These are phyloP conservation scores for Ophiocordyceps polyrhachis-furcata DNA, from an alignment of 2,329 filamentous ascomycete genomes.

Conservation along the genomic window DNA sequence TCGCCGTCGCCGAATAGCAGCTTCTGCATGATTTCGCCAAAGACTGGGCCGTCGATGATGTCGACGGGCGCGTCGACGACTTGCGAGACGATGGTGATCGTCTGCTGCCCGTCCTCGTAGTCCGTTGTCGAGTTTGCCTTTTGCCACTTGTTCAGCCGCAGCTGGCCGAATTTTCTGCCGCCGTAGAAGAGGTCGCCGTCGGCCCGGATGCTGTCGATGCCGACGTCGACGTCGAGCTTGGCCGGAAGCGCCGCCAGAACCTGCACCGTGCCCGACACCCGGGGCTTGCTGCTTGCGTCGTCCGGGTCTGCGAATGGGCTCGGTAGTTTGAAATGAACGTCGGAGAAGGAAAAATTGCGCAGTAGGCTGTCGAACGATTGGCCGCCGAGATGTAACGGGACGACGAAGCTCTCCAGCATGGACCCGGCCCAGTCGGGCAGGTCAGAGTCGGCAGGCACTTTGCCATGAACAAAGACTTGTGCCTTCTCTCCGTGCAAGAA, in stretches of 20 bases:
- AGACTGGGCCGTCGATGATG: slow-evolving; percentile 62
- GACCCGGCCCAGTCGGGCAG: slow-evolving; percentile 72
- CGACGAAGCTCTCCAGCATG: slow-evolving; percentile 60
- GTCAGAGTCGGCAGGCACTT: slow-evolving; percentile 41
- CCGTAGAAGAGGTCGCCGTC: slow-evolving; percentile 68
- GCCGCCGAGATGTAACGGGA: slow-evolving; percentile 72
- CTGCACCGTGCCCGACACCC: slow-evolving; percentile 65
- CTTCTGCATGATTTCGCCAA: slow-evolving; percentile 63
- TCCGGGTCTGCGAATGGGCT: slow-evolving; percentile 60
- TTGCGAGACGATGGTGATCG: slow-evolving; percentile 54
- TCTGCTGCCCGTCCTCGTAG: slow-evolving; percentile 32
- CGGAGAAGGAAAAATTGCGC: slow-evolving; percentile 67
- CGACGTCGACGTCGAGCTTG: slow-evolving; percentile 71
- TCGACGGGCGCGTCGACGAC: slow-evolving; percentile 66
- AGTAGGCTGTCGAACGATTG: slow-evolving; percentile 67
- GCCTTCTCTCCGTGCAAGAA: slow-evolving; percentile 69
- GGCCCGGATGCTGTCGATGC: slow-evolving; percentile 59
- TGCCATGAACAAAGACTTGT: slow-evolving; percentile 68
- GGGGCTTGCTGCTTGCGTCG: slow-evolving; percentile 53
- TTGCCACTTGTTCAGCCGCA: slow-evolving; percentile 72
- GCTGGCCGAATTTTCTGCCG: slow-evolving; percentile 56
- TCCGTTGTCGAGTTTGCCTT: slow-evolving; percentile 60
- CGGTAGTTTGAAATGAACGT: slow-evolving; percentile 75
- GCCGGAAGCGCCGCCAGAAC: slow-evolving; percentile 64
- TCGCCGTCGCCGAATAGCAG: slow-evolving; percentile 56